These are phyloP conservation scores for Trichosanthes cucumerina DNA, from an alignment of 306 rosid species.

Conservation along the genomic window DNA sequence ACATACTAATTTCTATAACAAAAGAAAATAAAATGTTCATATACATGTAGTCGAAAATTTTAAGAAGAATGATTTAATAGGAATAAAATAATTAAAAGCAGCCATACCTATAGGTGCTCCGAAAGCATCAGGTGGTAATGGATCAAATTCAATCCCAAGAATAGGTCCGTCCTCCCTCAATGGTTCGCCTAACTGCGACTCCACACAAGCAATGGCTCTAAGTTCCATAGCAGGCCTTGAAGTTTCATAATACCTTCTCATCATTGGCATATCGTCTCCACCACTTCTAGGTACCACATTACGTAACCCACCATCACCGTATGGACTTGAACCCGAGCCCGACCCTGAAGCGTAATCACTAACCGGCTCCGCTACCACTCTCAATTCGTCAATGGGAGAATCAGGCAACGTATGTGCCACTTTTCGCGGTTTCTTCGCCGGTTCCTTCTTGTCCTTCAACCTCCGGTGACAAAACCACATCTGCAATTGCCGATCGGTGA, in stretches of 20 bases:
- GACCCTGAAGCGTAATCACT: constrained; percentile 91
- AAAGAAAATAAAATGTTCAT: background rate
- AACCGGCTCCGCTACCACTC: constrained; percentile 39
- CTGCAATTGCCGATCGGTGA: constrained; percentile 98
- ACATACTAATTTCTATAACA: background rate
- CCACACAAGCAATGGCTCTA: constrained; percentile 88
- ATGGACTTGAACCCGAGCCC: constrained; percentile 81
- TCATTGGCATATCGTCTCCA: constrained; percentile 29
- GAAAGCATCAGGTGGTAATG: constrained; percentile 93
- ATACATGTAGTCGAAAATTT: background rate
- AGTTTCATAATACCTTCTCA: constrained; percentile 56
- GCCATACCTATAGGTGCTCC: constrained; percentile 78
- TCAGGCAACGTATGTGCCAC: constrained; percentile 31
- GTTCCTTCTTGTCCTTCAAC: constrained; percentile 90
- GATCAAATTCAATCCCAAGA: constrained; percentile 87
- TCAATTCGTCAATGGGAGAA: constrained; percentile 59
- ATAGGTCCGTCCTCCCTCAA: constrained; percentile 87
- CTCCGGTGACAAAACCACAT: constrained; percentile 99
- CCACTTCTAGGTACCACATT: constrained; percentile 39
- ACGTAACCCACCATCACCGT: constrained; percentile 44
- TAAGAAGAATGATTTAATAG: constrained; percentile 14
- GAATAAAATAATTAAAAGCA: background rate
- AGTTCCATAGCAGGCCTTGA: constrained; percentile 61
- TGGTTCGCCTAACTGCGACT: constrained; percentile 89
- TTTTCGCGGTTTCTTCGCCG: constrained; percentile 40